Conservation (phyloP, 2,329 filamentous ascomycete species). For the Podosphaera fusca region DNA sequence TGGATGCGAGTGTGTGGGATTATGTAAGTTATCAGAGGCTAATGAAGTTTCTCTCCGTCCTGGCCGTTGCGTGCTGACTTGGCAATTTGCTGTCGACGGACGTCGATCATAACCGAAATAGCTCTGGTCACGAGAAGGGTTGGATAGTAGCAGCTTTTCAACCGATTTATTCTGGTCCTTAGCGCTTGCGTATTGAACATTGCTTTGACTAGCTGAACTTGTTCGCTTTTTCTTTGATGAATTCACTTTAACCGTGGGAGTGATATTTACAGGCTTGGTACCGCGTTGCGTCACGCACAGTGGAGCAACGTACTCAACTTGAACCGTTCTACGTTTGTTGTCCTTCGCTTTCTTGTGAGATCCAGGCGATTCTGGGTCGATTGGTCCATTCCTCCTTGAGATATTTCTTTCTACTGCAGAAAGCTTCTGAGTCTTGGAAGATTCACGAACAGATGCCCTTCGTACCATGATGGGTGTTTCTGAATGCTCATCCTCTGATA, state of each 20-base stretch:
- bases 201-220: conserved; percentile 30
- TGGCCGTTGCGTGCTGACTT: conserved; percentile 22
- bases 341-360: conserved; percentile 49
- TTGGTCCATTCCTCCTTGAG: conserved; percentile 48
- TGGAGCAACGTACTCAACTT: conserved; percentile 92
- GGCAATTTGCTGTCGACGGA: conserved; percentile 13
- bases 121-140: conserved; percentile 28
- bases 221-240: conserved; percentile 24
- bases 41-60: conserved; percentile 26
- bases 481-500: conserved; percentile 29
- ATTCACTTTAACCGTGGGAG: conserved; percentile 10
- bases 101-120: conserved; percentile 22
- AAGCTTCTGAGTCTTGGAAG: conserved; percentile 42
- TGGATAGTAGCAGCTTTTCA: conserved; percentile 37
- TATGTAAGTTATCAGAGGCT: conserved; percentile 32
- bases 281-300: conserved; percentile 62
- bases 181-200: conserved; percentile 19
- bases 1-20: conserved; percentile 25
- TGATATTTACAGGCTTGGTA: conserved; percentile 15
- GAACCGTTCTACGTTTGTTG: conserved; percentile 79
- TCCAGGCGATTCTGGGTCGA: conserved; percentile 41
- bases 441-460: conserved; percentile 80
- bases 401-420: conserved; percentile 35
- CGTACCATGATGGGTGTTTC: conserved; percentile 46
- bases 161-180: conserved; percentile 15